Evolutionary conservation across 169 alveolate genomes (phyloP).

Genomic region (Perkinsus chesapeaki): DNA sequence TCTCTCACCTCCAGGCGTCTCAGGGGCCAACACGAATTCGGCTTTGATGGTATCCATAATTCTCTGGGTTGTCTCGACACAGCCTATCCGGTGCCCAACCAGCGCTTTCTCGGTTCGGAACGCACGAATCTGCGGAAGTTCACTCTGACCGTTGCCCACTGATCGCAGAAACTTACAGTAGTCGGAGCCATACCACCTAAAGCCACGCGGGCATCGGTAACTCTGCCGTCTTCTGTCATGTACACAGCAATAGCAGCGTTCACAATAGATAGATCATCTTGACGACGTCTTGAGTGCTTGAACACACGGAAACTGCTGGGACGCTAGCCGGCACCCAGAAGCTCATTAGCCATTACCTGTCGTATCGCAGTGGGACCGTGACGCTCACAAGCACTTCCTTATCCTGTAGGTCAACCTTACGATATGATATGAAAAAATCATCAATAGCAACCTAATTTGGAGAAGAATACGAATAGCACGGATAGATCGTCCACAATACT

Average conservation of each 20-base stretch:
- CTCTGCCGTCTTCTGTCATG: not conserved
- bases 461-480: not conserved
- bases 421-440: not conserved
- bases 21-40: not conserved
- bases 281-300: conserved; percentile 11
- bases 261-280: conserved; percentile 16
- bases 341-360: not conserved
- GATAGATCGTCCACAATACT: not conserved
- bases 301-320: not conserved
- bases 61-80: not conserved
- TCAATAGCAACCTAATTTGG: not conserved
- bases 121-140: not conserved
- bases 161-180: not conserved
- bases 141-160: not conserved
- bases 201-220: not conserved
- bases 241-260: not conserved
- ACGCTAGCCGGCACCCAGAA: not conserved
- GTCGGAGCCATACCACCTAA: conserved; percentile 5
- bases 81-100: not conserved
- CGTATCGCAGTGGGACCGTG: not conserved
- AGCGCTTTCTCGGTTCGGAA: not conserved
- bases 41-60: not conserved
- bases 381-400: not conserved
- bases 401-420: not conserved
- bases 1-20: not conserved